Evolutionary conservation across 805 yeast species (phyloP).

Genomic region (Pichia thaimueangensis): DNA sequence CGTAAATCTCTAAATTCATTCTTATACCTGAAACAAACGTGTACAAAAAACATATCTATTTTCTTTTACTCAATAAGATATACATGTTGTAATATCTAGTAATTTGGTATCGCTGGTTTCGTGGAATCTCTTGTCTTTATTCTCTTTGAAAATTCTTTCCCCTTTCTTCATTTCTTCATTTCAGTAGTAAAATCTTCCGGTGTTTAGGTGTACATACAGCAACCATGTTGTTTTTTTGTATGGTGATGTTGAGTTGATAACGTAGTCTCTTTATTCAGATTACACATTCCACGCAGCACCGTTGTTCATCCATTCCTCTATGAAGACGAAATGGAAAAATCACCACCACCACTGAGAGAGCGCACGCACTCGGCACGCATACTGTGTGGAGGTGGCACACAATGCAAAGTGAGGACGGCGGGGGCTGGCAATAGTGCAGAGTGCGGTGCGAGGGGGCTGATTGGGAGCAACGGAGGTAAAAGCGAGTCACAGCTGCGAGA

Average conservation of each 20-base stretch:
- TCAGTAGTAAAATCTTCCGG: background rate
- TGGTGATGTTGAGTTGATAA: constrained; percentile 3
- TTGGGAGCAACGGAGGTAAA: background rate
- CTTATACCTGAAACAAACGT: too few relatives aligned
- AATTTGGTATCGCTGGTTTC: too few relatives aligned
- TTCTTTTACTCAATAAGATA: too few relatives aligned
- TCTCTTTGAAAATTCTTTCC: background rate
- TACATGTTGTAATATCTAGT: too few relatives aligned
- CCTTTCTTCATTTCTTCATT: too few relatives aligned
- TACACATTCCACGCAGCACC: too few relatives aligned
- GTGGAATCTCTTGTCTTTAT: background rate
- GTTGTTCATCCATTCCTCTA: background rate
- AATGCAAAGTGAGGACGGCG: background rate
- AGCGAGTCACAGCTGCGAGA: constrained; percentile 2
- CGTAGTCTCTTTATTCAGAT: too few relatives aligned
- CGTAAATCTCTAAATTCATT: too few relatives aligned
- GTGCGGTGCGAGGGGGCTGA: constrained; percentile 5
- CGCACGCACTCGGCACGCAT: background rate
- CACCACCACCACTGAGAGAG: constrained; percentile 1
- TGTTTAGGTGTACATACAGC: constrained; percentile 22
- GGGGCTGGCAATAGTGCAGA: too few relatives aligned
- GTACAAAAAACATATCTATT: too few relatives aligned
- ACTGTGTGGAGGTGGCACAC: too few relatives aligned
- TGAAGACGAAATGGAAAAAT: background rate
- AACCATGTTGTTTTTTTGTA: constrained; percentile 24